Percentiles rank a stretch among this genome's conserved stretches.
These are phyloP conservation scores for Mucor indicus DNA, from an alignment of 371 early-diverging fungal species.

Conservation along the genomic window DNA sequence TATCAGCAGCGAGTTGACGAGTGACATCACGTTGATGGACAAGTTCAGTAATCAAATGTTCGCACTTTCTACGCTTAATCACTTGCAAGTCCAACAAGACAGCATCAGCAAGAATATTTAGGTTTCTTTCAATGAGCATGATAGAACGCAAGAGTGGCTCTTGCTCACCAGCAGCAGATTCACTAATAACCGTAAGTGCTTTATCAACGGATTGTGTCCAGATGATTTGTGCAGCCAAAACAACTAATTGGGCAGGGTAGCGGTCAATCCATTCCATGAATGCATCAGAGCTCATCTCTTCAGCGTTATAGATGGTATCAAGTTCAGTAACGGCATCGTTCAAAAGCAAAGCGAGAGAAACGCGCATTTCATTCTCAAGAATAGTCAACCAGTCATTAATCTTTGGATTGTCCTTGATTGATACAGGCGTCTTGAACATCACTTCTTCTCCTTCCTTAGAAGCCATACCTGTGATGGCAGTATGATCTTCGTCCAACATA, in stretches of 20 bases:
- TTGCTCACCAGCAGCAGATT: conserved; percentile 28
- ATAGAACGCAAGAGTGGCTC: conserved; percentile 59
- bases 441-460: conserved; percentile 95
- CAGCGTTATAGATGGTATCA: conserved; percentile 62
- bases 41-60: conserved; percentile 96
- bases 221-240: conserved; percentile 85
- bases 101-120: conserved; percentile 88
- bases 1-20: conserved; percentile 62
- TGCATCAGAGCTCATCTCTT: conserved; percentile 52
- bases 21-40: conserved; percentile 97
- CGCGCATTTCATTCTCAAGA: conserved; percentile 92
- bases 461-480: conserved; percentile 78
- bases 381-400: conserved; percentile 97
- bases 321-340: conserved; percentile 71
- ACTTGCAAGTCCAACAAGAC: conserved; percentile 84
- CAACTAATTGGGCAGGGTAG: conserved; percentile 92
- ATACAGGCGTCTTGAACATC: conserved; percentile 74
- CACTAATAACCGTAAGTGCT: conserved; percentile 52
- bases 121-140: conserved; percentile 64
- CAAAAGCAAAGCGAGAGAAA: conserved; percentile 76
- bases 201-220: conserved; percentile 92
- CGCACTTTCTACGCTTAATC: conserved; percentile 91
- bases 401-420: conserved; percentile 78
- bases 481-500: conserved; percentile 72
- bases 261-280: conserved; percentile 88